Conservation (phyloP, 371 early-diverging fungal species). For the Syncephalis plumigaleata region DNA sequence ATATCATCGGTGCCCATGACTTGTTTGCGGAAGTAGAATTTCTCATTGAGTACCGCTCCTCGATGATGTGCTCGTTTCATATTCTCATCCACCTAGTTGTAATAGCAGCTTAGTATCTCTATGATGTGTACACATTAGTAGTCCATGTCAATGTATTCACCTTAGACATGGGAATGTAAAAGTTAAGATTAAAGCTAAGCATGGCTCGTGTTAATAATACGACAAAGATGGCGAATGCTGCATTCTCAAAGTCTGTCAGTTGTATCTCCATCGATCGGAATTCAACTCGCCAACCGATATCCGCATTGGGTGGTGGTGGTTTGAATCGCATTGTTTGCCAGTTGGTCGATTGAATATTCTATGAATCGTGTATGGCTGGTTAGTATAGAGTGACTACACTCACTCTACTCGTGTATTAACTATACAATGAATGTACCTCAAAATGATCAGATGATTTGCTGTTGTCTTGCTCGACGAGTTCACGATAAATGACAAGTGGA, state of each 20-base stretch:
- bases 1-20: conserved; percentile 13
- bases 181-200: conserved; percentile 75
- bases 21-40: conserved; percentile 82
- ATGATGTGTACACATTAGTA: not conserved
- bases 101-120: not conserved
- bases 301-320: conserved; percentile 79
- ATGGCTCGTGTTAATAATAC: conserved; percentile 84
- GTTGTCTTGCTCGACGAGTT: conserved; percentile 73
- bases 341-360: conserved; percentile 97
- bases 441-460: conserved; percentile 78
- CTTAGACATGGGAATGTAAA: conserved; percentile 93
- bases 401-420: not conserved
- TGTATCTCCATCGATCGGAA: conserved; percentile 98
- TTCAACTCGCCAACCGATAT: conserved; percentile 97
- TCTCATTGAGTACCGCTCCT: conserved; percentile 61
- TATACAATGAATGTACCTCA: conserved; percentile 45
- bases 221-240: conserved; percentile 90
- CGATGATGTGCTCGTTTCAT: conserved; percentile 80
- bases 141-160: conserved; percentile 13
- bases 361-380: not conserved
- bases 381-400: not conserved
- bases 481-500: conserved; percentile 90
- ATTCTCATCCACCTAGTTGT: conserved; percentile 79
- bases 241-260: conserved; percentile 95
- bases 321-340: conserved; percentile 99